Base-by-base conservation (phyloP, 78 protist genomes). In the Trichosphaerium sp. region DNA sequence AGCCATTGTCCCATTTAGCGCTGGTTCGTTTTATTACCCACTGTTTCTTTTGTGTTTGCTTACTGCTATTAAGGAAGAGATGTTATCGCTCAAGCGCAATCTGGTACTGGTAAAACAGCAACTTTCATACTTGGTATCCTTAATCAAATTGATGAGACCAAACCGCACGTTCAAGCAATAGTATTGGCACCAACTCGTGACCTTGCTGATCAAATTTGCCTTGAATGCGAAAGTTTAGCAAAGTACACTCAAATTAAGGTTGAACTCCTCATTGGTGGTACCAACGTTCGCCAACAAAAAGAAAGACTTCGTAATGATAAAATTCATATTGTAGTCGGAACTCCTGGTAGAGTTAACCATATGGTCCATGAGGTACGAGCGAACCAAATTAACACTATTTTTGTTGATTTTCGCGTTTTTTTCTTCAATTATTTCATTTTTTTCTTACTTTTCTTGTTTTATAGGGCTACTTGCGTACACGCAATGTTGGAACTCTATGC, bases 61-160 rank as follows among this genome's bases (percentile, higher is more conserved):
- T n/a, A n/a, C n/a, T n/a, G n/a, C n/a, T n/a, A n/a, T n/a, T 29
- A 7, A 25, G 68, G 75, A 28, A 47, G 59, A 2, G 75, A 68
- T 35, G 34, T 58, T 12, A 54, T 76, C 18, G n/a, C n/a, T n/a
- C n/a, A n/a, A n/a, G n/a, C n/a, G n/a, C n/a, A n/a, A n/a, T n/a
- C n/a, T n/a, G n/a, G n/a, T n/a, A n/a, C n/a, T n/a, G n/a, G n/a
- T n/a, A n/a, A n/a, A n/a, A n/a, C n/a, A n/a, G n/a, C n/a, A 74
- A 72, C 75, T 28, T 68, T 84, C 39, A 44, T 41, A 12, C 54
- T 71, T 32, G 78, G 75, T 3, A 37, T 67, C 25, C 85, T 78
- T 29, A 83, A 75, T 39, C 40, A 26, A 18, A 44, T 44, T 15
- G 51, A 21, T 18, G 18, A 44, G 26, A 44, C 51, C 55, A 31